Conservation (phyloP, 106 monocot genomes). For the Phalaenopsis equestris region DNA sequence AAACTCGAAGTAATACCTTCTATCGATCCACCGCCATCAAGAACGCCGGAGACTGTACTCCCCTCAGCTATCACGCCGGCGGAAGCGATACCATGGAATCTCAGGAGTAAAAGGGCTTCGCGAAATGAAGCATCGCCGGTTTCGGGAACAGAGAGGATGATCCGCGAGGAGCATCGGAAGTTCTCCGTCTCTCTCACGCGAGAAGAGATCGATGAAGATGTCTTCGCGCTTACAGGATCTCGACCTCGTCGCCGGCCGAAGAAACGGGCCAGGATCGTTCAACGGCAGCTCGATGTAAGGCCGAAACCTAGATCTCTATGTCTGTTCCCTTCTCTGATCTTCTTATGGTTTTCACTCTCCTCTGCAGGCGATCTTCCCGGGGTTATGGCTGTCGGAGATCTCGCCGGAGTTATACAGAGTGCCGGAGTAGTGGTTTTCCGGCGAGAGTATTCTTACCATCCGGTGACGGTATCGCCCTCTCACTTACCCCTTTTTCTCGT, state of each 20-base stretch:
- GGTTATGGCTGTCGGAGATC: constrained; percentile 16
- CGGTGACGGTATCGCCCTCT: neutral
- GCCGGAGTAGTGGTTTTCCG: neutral
- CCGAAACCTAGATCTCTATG: neutral
- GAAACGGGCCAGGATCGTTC: constrained; percentile 29
- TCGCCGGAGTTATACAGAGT: constrained; percentile 17
- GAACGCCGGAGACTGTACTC: neutral
- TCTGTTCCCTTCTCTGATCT: neutral
- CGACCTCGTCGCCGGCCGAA: constrained; percentile 34
- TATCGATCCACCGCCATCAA: neutral
- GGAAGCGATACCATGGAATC: constrained; percentile 38
- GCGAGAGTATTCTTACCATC: neutral
- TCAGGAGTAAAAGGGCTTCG: constrained; percentile 22
- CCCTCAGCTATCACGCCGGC: neutral
- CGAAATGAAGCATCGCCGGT: neutral
- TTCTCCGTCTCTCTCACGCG: constrained; percentile 32
- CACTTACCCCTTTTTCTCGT: neutral
- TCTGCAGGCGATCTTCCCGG: constrained; percentile 11
- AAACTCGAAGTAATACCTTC: neutral
- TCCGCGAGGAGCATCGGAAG: neutral
- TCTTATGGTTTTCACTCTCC: neutral
- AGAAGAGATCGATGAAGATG: constrained; percentile 55
- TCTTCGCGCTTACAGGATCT: constrained; percentile 43
- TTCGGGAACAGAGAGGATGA: constrained; percentile 1
- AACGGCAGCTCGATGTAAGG: constrained; percentile 45